Evolutionary conservation across 2,329 filamentous ascomycete species (phyloP).

Genomic region (Epichloe gansuensis): DNA sequence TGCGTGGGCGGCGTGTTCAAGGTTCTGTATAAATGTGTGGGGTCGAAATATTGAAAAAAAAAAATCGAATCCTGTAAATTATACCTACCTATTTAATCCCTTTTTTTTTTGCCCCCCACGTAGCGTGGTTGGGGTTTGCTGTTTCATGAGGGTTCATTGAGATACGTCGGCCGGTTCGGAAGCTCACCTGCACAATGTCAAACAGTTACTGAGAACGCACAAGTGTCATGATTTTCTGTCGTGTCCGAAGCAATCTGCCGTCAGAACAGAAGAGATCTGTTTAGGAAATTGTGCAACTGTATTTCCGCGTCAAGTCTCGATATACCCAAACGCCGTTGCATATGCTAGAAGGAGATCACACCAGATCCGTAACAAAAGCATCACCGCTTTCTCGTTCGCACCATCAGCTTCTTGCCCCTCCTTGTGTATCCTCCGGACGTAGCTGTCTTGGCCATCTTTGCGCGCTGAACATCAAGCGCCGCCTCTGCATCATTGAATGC

Average conservation of each 20-base stretch:
- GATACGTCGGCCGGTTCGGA: slow-evolving; percentile 1
- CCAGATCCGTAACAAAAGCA: background rate
- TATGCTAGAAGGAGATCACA: background rate
- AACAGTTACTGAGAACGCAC: background rate
- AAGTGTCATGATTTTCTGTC: too few species aligned
- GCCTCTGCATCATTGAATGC: slow-evolving; percentile 42
- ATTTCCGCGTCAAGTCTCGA: background rate
- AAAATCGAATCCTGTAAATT: too few species aligned
- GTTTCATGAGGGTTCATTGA: background rate
- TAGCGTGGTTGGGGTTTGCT: background rate
- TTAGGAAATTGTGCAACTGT: background rate
- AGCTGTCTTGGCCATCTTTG: slow-evolving; percentile 52
- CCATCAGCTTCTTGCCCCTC: slow-evolving; percentile 48
- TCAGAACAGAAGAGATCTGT: background rate
- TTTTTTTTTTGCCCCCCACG: background rate
- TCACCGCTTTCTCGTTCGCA: slow-evolving; percentile 48
- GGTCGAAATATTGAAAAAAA: slow-evolving; percentile 24
- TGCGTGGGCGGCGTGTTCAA: slow-evolving; percentile 36
- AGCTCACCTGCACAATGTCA: background rate
- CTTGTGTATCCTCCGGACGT: slow-evolving; percentile 47
- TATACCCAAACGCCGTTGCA: slow-evolving; percentile 1
- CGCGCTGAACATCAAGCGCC: slow-evolving; percentile 43
- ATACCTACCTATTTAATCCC: slow-evolving; percentile 5
- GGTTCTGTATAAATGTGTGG: slow-evolving; percentile 37
- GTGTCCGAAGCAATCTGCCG: too few species aligned